Conservation (phyloP, 306 rosid species). For the Vicia sativa region DNA sequence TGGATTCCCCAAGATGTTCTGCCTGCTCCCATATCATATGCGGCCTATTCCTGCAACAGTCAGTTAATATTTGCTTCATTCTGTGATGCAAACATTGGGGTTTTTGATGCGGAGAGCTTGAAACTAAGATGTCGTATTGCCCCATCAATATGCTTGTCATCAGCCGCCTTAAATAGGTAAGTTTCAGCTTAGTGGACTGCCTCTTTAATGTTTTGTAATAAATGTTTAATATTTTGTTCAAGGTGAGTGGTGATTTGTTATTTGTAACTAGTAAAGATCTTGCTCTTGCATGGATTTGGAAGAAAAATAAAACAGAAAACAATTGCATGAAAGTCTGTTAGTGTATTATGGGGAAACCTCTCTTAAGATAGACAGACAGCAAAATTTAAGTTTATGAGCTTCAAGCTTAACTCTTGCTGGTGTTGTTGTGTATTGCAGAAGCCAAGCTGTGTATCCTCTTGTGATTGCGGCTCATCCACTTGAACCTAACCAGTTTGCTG, state of each 20-base stretch:
- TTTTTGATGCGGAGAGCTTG: slow-evolving; percentile 79
- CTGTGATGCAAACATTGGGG: slow-evolving; percentile 76
- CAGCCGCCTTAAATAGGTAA: slow-evolving; percentile 63
- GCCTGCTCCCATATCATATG: slow-evolving; percentile 69
- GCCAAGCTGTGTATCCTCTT: slow-evolving; percentile 63
- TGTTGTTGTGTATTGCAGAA: slow-evolving; percentile 51
- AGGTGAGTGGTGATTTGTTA: not conserved
- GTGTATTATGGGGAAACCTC: not conserved
- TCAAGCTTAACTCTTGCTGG: slow-evolving; percentile 29
- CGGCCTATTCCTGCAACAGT: slow-evolving; percentile 79
- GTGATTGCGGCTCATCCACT: slow-evolving; percentile 77
- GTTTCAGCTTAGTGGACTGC: slow-evolving; percentile 37
- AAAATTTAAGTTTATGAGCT: slow-evolving; percentile 7
- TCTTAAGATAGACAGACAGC: not conserved
- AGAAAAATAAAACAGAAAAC: not conserved
- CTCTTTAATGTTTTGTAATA: not conserved
- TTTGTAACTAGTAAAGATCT: not conserved
- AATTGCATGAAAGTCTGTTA: not conserved
- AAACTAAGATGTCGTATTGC: slow-evolving; percentile 80
- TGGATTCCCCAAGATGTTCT: slow-evolving; percentile 88
- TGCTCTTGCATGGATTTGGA: not conserved
- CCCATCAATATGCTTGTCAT: slow-evolving; percentile 65
- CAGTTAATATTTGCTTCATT: slow-evolving; percentile 66
- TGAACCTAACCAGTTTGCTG: slow-evolving; percentile 75
- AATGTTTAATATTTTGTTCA: too few species aligned